Evolutionary conservation across 2,329 filamentous ascomycete genomes (phyloP).

Genomic region (Calycina herbarum): DNA sequence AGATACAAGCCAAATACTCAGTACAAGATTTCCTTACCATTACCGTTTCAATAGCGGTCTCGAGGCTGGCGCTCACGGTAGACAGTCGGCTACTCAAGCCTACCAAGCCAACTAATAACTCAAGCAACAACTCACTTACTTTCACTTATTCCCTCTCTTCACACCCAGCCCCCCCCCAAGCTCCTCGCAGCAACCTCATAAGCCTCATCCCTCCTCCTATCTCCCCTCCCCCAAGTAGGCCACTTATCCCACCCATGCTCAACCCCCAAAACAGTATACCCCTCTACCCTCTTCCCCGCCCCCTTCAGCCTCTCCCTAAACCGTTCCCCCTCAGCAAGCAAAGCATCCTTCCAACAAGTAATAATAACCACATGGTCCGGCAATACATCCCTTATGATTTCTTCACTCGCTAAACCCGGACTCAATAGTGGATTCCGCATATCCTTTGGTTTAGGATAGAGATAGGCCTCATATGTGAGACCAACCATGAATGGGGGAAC

Average conservation of each 20-base stretch:
- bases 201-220: constrained; percentile 25
- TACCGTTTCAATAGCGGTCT: too few relatives aligned
- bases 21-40: too few relatives aligned
- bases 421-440: constrained; percentile 20
- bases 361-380: constrained; percentile 27
- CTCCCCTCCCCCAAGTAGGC: constrained; percentile 19
- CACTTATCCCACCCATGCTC: constrained; percentile 32
- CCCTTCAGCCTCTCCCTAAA: constrained; percentile 26
- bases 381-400: constrained; percentile 23
- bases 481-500: constrained; percentile 17
- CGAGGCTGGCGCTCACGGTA: too few relatives aligned
- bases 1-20: too few relatives aligned
- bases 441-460: constrained; percentile 15
- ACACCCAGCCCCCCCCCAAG: constrained; percentile 20
- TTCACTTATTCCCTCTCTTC: not conserved
- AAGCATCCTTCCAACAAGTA: constrained; percentile 29
- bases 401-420: constrained; percentile 24
- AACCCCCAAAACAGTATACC: constrained; percentile 25
- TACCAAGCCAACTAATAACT: too few relatives aligned
- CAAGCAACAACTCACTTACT: not conserved
- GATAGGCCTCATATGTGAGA: constrained; percentile 25
- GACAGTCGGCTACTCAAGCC: too few relatives aligned
- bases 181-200: constrained; percentile 24
- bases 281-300: constrained; percentile 28
- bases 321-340: constrained; percentile 26